A percentile compares a stretch with the other conserved stretches of the same genome.
These are phyloP conservation scores for Colletotrichum sidae DNA, from an alignment of 2,329 filamentous ascomycete genomes.

Conservation along the genomic window DNA sequence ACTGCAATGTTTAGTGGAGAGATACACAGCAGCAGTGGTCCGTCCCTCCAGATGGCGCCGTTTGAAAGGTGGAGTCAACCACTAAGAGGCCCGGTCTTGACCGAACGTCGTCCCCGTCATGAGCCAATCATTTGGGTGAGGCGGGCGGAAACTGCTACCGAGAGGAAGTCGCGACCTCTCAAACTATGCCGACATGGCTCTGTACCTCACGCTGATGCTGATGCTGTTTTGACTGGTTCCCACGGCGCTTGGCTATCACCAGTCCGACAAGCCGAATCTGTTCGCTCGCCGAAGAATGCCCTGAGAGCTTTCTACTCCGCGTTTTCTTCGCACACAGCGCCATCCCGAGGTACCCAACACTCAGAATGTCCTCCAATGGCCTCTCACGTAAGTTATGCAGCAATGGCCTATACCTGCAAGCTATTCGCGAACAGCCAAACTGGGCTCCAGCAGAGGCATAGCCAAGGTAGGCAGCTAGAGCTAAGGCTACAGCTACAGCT, in stretches of 20 bases:
- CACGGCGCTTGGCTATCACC: too few species aligned
- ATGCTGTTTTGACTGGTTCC: too few species aligned
- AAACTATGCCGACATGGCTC: neutral
- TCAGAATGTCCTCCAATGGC: too few species aligned
- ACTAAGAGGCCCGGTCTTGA: constrained; percentile 30
- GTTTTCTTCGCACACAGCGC: too few species aligned
- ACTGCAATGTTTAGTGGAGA: too few species aligned
- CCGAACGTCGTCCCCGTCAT: constrained; percentile 30
- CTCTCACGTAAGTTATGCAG: too few species aligned
- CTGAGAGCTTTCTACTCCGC: constrained; percentile 4
- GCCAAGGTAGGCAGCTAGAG: neutral
- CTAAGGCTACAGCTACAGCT: constrained; percentile 1
- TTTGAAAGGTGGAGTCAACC: constrained; percentile 28
- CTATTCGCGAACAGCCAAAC: too few species aligned
- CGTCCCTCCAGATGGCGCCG: constrained; percentile 20
- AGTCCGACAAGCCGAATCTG: neutral
- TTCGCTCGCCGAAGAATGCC: constrained; percentile 5
- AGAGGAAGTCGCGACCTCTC: constrained; percentile 19
- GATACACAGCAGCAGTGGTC: too few species aligned
- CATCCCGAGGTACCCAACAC: constrained; percentile 7
- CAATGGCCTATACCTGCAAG: too few species aligned
- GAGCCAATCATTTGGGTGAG: constrained; percentile 38
- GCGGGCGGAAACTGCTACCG: constrained; percentile 27
- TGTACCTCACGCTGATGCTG: too few species aligned
- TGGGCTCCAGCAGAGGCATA: too few species aligned